Conservation (phyloP, 1,284 basidiomycete genomes). For the Athelia sp. region DNA sequence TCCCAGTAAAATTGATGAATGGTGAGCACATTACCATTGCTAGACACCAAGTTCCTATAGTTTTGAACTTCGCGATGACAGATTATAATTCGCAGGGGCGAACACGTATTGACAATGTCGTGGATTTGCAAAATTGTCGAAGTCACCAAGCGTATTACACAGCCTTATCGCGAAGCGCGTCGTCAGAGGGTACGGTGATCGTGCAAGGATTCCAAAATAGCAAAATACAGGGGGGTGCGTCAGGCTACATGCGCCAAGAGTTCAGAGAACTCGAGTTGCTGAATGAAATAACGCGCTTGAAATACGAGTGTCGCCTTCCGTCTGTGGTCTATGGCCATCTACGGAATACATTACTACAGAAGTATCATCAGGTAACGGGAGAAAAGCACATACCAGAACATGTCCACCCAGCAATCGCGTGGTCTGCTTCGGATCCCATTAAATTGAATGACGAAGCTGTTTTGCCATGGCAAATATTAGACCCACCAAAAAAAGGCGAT, state of each 20-base stretch:
- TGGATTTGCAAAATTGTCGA: conserved; percentile 24
- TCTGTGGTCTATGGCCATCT: conserved; percentile 10
- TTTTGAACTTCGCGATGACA: conserved; percentile 39
- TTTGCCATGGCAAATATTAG: background rate
- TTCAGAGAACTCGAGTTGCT: conserved; percentile 26
- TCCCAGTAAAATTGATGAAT: conserved; percentile 16
- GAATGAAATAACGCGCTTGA: conserved; percentile 24
- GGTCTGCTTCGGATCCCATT: conserved; percentile 3
- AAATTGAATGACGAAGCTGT: background rate
- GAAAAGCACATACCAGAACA: conserved; percentile 10
- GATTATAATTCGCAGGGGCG: conserved; percentile 36
- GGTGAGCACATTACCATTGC: conserved; percentile 18
- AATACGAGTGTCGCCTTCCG: conserved; percentile 16
- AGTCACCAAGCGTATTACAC: conserved; percentile 31
- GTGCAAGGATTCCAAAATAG: conserved; percentile 20
- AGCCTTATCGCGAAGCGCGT: conserved; percentile 26
- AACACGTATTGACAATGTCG: conserved; percentile 25
- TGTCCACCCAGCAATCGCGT: conserved; percentile 13
- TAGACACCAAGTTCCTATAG: conserved; percentile 26
- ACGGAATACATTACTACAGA: conserved; percentile 12
- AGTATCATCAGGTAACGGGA: conserved; percentile 12
- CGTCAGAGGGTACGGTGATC: conserved; percentile 26
- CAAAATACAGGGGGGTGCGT: conserved; percentile 17
- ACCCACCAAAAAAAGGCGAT: no score
- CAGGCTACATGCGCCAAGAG: conserved; percentile 19